Conservation (phyloP, 148 eudicot genomes). For the Beta vulgaris region DNA sequence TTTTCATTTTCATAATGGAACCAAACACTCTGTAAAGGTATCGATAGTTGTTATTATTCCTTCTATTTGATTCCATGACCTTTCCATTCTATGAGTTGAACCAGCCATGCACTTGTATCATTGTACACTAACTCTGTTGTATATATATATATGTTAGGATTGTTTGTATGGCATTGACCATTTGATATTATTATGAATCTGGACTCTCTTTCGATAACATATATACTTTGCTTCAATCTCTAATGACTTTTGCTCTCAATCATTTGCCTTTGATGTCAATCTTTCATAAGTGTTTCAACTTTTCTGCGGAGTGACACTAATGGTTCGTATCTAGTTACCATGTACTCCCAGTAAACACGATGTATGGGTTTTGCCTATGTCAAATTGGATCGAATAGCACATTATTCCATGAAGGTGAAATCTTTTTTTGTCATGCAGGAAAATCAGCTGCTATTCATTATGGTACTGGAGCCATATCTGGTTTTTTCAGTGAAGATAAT, state of each 20-base stretch:
- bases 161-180: not conserved
- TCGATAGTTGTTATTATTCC: no score
- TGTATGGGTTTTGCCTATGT: no score
- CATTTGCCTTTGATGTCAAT: not conserved
- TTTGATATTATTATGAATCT: not conserved
- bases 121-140: not conserved
- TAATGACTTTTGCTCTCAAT: not conserved
- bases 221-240: not conserved
- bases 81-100: no score
- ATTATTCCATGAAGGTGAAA: not conserved
- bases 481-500: conserved; percentile 65
- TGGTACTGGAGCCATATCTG: conserved; percentile 73
- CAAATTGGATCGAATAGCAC: no score
- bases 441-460: conserved; percentile 66
- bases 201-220: not conserved
- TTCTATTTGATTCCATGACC: no score
- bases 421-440: conserved; percentile 32
- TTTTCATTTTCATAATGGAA: no score
- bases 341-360: no score
- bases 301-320: not conserved
- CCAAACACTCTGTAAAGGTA: no score
- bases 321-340: no score
- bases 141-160: not conserved
- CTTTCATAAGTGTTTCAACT: not conserved
- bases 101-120: no score